Evolutionary conservation across 176 grass and related monocot genomes (phyloP).

Genomic region (Sorghum bicolor): Sorghum_bicolor_NCBIv3 NC_012878.2:53989001-53989500

Average conservation of each 20-base stretch:
- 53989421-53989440: slow-evolving; percentile 25
- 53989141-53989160: slow-evolving; percentile 33
- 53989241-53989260: slow-evolving; percentile 24
- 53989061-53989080: slow-evolving; percentile 29
- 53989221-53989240: background rate
- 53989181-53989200: background rate
- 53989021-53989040: slow-evolving; percentile 29
- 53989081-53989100: background rate
- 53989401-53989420: background rate
- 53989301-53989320: slow-evolving; percentile 11
- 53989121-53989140: background rate
- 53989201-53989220: background rate
- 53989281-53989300: background rate
- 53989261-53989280: slow-evolving; percentile 12
- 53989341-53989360: slow-evolving; percentile 2
- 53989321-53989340: background rate
- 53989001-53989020: slow-evolving; percentile 13
- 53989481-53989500: background rate
- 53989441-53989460: slow-evolving; percentile 38
- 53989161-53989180: background rate
- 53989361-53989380: background rate
- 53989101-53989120: slow-evolving; percentile 13
- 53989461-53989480: background rate
- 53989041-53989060: slow-evolving; percentile 2
- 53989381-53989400: background rate